Conservation (phyloP, 805 yeast genomes). For the Danielia oregonensis region DNA sequence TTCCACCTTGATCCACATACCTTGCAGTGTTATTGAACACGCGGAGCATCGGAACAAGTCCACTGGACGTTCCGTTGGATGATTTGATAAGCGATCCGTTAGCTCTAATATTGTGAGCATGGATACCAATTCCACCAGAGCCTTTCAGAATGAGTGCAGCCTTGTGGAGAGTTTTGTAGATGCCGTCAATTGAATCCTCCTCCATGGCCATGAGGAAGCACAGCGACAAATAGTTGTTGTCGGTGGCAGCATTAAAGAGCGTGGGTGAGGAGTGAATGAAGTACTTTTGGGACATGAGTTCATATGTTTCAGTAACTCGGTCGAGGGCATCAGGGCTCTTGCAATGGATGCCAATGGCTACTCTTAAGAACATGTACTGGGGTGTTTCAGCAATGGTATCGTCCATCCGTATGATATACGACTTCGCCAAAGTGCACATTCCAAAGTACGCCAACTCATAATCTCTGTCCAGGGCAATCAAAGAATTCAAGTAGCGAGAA, state of each 20-base stretch:
- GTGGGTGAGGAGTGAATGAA: conserved; percentile 97
- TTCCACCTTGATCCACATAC: conserved; percentile 98
- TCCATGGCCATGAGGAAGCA: conserved; percentile 90
- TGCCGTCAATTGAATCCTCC: conserved; percentile 94
- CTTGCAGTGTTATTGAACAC: conserved; percentile 95
- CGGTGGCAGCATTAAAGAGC: conserved; percentile 88
- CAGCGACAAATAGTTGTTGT: conserved; percentile 80
- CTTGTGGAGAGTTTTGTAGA: conserved; percentile 82
- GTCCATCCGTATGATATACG: conserved; percentile 64
- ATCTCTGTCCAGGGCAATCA: conserved; percentile 77
- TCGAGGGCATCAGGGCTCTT: conserved; percentile 34
- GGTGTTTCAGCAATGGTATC: conserved; percentile 77
- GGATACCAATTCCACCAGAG: conserved; percentile 95
- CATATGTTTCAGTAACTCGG: conserved; percentile 72
- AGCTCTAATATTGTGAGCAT: conserved; percentile 81
- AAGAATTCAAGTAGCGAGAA: conserved; percentile 63
- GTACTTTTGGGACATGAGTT: conserved; percentile 79
- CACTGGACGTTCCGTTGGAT: conserved; percentile 89
- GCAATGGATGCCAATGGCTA: conserved; percentile 86
- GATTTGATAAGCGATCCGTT: conserved; percentile 87
- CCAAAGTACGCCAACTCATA: conserved; percentile 81
- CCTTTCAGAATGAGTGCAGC: conserved; percentile 89
- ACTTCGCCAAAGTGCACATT: conserved; percentile 84
- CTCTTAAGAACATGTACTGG: conserved; percentile 86
- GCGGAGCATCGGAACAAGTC: conserved; percentile 92